Evolutionary conservation across 2,329 filamentous ascomycete species (phyloP).

Genomic region (Stemphylium lycopersici): DNA sequence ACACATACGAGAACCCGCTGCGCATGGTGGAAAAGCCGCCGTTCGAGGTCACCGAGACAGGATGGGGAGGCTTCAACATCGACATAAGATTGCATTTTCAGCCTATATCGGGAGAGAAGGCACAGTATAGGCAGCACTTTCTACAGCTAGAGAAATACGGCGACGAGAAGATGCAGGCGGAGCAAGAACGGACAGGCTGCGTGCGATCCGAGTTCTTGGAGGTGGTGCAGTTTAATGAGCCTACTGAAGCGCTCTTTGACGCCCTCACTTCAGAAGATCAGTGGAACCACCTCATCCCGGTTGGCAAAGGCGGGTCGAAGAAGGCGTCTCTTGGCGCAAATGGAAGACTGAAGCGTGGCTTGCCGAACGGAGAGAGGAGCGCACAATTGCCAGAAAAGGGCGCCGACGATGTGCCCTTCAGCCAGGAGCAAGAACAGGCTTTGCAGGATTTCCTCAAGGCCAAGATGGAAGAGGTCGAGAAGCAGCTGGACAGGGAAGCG

Average conservation of each 20-base stretch:
- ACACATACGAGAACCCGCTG: slow-evolving; percentile 90
- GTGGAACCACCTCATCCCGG: slow-evolving; percentile 53
- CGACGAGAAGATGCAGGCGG: slow-evolving; percentile 68
- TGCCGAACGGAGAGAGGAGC: slow-evolving; percentile 45
- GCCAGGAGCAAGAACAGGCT: slow-evolving; percentile 44
- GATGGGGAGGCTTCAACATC: slow-evolving; percentile 98
- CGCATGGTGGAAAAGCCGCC: slow-evolving; percentile 76
- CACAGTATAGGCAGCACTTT: slow-evolving; percentile 93
- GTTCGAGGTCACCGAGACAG: slow-evolving; percentile 88
- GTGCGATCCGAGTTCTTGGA: slow-evolving; percentile 86
- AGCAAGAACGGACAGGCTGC: slow-evolving; percentile 58
- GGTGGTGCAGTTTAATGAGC: slow-evolving; percentile 96
- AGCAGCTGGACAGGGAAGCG: slow-evolving; percentile 39
- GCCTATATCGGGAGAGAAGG: slow-evolving; percentile 86
- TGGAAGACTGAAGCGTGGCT: slow-evolving; percentile 42
- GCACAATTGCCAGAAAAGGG: slow-evolving; percentile 46
- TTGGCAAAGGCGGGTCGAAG: slow-evolving; percentile 52
- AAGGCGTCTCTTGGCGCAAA: slow-evolving; percentile 42
- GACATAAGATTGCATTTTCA: slow-evolving; percentile 94
- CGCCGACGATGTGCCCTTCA: slow-evolving; percentile 42
- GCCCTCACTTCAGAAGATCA: slow-evolving; percentile 77
- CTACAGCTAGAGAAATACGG: slow-evolving; percentile 91
- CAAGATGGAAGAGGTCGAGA: slow-evolving; percentile 44
- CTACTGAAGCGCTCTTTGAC: slow-evolving; percentile 90
- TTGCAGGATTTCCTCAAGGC: slow-evolving; percentile 38